Conservation (phyloP, 805 yeast species). For the Candida qinlingensis region DNA sequence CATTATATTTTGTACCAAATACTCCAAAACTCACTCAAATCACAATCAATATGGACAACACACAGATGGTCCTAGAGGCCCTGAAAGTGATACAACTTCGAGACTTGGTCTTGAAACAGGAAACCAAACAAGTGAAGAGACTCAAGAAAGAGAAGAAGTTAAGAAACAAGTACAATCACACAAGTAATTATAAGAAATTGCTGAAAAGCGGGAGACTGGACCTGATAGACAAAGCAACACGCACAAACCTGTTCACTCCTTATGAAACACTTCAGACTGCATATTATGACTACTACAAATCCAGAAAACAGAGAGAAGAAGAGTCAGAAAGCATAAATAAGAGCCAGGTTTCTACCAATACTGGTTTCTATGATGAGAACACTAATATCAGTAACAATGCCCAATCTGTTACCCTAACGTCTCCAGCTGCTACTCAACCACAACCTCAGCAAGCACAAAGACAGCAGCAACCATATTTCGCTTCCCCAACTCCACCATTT, state of each 20-base stretch:
- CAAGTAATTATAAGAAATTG: conserved; percentile 19
- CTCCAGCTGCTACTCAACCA: neutral
- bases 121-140: conserved; percentile 7
- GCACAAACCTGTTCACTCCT: conserved; percentile 13
- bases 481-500: neutral
- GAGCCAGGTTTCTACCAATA: neutral
- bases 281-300: conserved; percentile 17
- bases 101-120: conserved; percentile 8
- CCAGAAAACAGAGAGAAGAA: conserved; percentile 20
- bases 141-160: conserved; percentile 19
- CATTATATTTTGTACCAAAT: neutral
- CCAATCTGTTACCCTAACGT: neutral
- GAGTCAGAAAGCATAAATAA: neutral
- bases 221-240: conserved; percentile 15
- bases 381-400: neutral
- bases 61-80: conserved; percentile 11
- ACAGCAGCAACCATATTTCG: neutral
- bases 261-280: conserved; percentile 12
- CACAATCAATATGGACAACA: neutral
- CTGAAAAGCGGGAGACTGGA: conserved; percentile 23
- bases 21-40: neutral
- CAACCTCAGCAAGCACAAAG: neutral
- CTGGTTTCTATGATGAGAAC: conserved; percentile 10
- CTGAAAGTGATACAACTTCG: conserved; percentile 14
- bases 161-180: conserved; percentile 13